phyloP scores from a whole-genome alignment of 257 asterid species.

The Perilla frutescens region DNA sequence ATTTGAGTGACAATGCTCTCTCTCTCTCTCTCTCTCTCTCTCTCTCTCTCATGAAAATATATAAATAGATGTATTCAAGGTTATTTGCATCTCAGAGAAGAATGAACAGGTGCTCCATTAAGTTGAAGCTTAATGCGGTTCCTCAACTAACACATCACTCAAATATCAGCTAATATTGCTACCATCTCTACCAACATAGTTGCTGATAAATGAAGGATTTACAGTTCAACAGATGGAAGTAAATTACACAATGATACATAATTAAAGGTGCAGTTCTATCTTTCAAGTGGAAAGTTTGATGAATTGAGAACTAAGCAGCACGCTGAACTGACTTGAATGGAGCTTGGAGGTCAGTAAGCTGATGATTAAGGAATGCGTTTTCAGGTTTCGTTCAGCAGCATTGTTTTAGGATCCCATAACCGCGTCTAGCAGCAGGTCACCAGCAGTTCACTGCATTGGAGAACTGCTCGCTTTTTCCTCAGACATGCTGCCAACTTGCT shows the following conservation, averaged over 20 bases:
- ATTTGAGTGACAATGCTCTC: no score
- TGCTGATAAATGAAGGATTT: conserved; percentile 2
- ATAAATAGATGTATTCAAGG: no score
- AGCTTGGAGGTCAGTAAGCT: background rate
- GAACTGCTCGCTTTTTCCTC: background rate
- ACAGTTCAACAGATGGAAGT: background rate
- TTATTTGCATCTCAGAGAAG: no score
- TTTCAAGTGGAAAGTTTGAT: conserved; percentile 3
- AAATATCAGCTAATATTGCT: no score
- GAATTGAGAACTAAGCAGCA: background rate
- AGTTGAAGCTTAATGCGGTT: no score
- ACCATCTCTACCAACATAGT: background rate
- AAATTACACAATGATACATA: background rate
- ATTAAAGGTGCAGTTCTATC: conserved; percentile 8
- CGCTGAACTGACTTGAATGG: background rate
- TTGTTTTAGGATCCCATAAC: background rate
- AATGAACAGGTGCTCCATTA: no score
- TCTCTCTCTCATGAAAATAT: no score
- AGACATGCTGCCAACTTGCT: background rate
- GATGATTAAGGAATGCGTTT: background rate
- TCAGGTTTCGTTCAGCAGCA: background rate
- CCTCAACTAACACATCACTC: no score
- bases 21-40: no score
- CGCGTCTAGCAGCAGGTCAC: background rate
- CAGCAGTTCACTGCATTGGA: background rate